Evolutionary conservation across 176 grass and related monocot genomes (phyloP), one percentile per base, ranked within the genome.

Genomic region (Musa troglodytarum): DNA sequence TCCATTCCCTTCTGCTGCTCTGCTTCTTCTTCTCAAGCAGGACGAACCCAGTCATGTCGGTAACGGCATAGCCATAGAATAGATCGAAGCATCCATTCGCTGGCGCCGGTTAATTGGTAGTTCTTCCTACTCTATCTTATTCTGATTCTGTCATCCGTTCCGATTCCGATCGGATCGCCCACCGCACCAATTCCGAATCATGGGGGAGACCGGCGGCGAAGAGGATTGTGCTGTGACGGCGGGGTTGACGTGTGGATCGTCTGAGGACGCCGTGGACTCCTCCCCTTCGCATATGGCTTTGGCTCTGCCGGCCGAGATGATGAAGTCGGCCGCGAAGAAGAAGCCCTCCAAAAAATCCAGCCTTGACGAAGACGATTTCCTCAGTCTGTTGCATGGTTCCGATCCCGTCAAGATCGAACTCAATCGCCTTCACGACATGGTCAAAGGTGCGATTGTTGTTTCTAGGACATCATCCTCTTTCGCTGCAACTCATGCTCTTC

Each of bases 361-460:
- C 16, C 58, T 77, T 63, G 75, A 77, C 49, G 75, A 77, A 21
- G 75, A 77, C 1, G 75, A 77, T 26, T 77, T 77, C 61, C 19
- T 77, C 13, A 52, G 0, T 21, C 59, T 77, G 11, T 23, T 77
- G 58, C 75, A 77, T 25, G 75, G 75, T 13, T 77, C 75, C 21
- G 75, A 77, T 65, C 75, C 75, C 59, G 49, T 77, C 49, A 77
- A 77, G 59, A 65, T 77, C 43, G 75, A 77, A 50, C 75, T 77
- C 49, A 65, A 77, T 66, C 75, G 75, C 75, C 61, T 77, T 1
- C 75, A 77, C 11, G 66, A 65, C 43, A 10, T 51, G 2, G 49
- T 65, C 43, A 77, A 52, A 77, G 75, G 75, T 65, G 11, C 20
- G 2, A 8, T 65, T 52, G 10, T 59, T 12, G 8, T 52, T 51